Conservation (phyloP, 257 asterid species). For the Rauvolfia tetraphylla region DNA sequence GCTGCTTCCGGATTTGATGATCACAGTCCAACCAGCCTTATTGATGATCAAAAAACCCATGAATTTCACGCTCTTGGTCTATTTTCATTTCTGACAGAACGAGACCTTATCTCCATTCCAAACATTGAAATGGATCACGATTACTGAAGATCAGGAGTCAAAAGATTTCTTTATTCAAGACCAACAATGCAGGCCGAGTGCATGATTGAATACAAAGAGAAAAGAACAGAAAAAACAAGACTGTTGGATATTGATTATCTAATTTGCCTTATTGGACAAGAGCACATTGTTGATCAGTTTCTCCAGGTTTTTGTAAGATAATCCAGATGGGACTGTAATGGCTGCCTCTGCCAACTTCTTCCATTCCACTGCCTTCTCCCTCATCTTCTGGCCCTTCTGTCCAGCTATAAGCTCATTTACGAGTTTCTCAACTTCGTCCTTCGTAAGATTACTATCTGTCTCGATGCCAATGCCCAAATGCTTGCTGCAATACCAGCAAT, state of each 20-base stretch:
- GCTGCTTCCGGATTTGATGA: no score
- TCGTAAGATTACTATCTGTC: neutral
- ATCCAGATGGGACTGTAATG: neutral
- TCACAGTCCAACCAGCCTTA: no score
- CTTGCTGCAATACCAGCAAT: neutral
- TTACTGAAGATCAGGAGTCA: no score
- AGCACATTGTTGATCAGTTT: neutral
- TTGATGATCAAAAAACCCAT: no score
- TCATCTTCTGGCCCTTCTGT: conserved; percentile 9
- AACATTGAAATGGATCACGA: no score
- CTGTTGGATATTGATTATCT: neutral
- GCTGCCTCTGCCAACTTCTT: conserved; percentile 5
- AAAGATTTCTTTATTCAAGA: no score
- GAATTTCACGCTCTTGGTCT: no score
- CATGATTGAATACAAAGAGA: no score
- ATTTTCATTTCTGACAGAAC: no score
- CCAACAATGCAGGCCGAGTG: no score
- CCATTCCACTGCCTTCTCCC: neutral
- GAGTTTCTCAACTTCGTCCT: conserved; percentile 3
- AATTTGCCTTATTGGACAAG: neutral
- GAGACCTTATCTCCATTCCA: no score
- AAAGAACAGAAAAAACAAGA: no score
- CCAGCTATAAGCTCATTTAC: conserved; percentile 3
- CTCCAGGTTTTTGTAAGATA: neutral
- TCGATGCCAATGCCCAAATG: conserved; percentile 11